Base-by-base conservation (phyloP, 257 asterid genomes). In the Solanum habrochaites region DNA sequence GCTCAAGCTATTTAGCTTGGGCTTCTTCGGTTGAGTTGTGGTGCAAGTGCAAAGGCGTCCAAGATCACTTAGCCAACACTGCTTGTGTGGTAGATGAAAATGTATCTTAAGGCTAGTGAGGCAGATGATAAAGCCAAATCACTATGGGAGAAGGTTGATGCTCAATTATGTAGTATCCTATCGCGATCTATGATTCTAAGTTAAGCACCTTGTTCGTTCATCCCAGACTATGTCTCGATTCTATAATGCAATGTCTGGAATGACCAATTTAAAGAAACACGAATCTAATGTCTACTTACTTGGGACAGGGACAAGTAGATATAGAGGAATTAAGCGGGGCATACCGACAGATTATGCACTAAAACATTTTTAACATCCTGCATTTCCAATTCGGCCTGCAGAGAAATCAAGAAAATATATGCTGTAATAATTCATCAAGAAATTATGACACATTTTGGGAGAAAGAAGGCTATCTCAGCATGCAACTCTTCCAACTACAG, bases 331-430 rank as follows among this genome's bases (percentile, higher is more conserved):
- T 83, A 87, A 91, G 86, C n/a, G 64, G 56, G 11, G 73, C 95
- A n/a, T 94, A 96, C 99, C 92, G 98, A 95, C 83, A 95, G 94
- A 89, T 95, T 94, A 86, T 96, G 98, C 89, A 94, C 98, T 25
- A 92, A 14, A 62, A 96, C 98, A 86, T 94, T 94, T 88, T 91
- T 94, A 89, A 95, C 95, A 88, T 96, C 98, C 86, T 96, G 98
- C 99, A 96, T 96, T 93, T 82, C 93, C 96, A 96, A 82, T 90
- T 96, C 99, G 58, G 98, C 99, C 99, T 96, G 98, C 83, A 90
- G 66, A 87, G 83, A 69, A 58, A 77, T 39, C 87, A 85, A 74
- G 13, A 78, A 27, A 72, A 15, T 39, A 4, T 43, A 45, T 23
- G 58, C 1, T 81, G 43, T 49, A 20, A 81, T 81, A 20, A 31